These are phyloP conservation scores for Pseudogymnoascus sp. DNA, from an alignment of 2,329 filamentous ascomycete genomes.

Conservation along the genomic window DNA sequence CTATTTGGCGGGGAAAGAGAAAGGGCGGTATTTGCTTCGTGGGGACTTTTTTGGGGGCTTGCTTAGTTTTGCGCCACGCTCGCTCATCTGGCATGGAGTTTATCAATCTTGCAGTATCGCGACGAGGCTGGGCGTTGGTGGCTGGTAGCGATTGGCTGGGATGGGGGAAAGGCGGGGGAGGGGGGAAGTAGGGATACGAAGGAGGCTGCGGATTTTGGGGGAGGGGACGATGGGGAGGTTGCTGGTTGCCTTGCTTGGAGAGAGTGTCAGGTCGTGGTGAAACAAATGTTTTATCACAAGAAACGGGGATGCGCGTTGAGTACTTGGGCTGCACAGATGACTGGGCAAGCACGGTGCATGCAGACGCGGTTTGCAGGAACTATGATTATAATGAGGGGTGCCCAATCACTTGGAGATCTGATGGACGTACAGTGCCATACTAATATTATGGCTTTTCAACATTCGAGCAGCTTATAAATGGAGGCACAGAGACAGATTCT, in stretches of 20 bases:
- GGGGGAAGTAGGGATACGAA: background rate
- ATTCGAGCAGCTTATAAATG: background rate
- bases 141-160: background rate
- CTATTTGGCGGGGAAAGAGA: background rate
- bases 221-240: background rate
- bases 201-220: background rate
- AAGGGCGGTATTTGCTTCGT: background rate
- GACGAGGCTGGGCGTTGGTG: background rate
- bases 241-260: background rate
- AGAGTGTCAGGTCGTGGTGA: background rate
- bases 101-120: slow-evolving; percentile 2
- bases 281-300: background rate
- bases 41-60: background rate
- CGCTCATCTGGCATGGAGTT: background rate
- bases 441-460: background rate
- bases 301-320: background rate
- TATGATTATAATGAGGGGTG: background rate
- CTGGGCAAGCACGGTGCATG: background rate
- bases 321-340: background rate
- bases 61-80: background rate
- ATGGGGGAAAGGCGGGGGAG: background rate
- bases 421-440: background rate
- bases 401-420: background rate
- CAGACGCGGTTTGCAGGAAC: background rate
- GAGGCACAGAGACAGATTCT: background rate